phyloP scores from a whole-genome alignment of 257 asterid species.

The Rhazya stricta region DNA sequence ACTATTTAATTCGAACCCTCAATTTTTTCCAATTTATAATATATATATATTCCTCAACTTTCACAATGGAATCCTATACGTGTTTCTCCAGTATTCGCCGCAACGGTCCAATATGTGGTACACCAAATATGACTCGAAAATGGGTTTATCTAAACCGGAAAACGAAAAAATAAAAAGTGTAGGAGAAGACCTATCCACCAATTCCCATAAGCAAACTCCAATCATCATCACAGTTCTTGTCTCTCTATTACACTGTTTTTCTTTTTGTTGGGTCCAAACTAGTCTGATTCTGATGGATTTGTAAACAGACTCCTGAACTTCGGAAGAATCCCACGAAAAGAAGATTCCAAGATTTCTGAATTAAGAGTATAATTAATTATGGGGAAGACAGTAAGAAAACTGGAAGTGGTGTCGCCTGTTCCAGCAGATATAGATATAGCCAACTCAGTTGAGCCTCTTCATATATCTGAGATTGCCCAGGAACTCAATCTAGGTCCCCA shows the following conservation, averaged over 20 bases:
- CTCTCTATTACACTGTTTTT: neutral
- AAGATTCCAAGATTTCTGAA: neutral
- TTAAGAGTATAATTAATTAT: constrained; percentile 14
- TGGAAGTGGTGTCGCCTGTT: constrained; percentile 74
- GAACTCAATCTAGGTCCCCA: constrained; percentile 61
- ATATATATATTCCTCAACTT: too few species aligned
- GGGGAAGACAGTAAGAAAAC: constrained; percentile 70
- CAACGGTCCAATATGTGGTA: too few species aligned
- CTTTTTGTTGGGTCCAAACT: neutral
- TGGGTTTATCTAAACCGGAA: neutral
- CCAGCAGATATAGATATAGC: constrained; percentile 97
- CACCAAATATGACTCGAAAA: too few species aligned
- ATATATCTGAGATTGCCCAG: constrained; percentile 74
- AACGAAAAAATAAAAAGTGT: neutral
- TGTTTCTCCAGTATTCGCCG: too few species aligned
- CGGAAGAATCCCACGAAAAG: neutral
- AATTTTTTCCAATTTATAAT: too few species aligned
- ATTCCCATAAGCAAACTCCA: neutral
- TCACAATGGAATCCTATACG: too few species aligned
- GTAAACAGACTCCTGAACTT: neutral
- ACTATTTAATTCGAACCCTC: too few species aligned
- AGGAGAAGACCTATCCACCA: neutral
- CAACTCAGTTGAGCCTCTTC: constrained; percentile 78
- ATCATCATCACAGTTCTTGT: neutral
- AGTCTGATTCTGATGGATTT: neutral